Evolutionary conservation across 1,139 yeast species (phyloP).

Genomic region (Taiozyma sp.): DNA sequence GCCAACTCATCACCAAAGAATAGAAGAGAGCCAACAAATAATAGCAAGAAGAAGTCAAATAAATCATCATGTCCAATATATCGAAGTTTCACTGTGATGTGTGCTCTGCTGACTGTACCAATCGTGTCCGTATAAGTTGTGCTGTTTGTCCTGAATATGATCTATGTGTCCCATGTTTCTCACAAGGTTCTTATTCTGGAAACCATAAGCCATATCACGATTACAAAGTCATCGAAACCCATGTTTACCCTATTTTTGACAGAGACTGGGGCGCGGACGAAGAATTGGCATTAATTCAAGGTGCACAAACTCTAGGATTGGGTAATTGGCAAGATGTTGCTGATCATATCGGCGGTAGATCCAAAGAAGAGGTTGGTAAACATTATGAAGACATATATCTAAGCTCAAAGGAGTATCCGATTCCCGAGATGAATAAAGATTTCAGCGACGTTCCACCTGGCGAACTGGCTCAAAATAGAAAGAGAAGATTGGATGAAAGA

Average conservation of each 20-base stretch:
- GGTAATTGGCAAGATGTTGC: constrained; percentile 98
- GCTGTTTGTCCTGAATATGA: constrained; percentile 94
- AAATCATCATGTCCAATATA: constrained; percentile 28
- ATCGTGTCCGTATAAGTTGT: constrained; percentile 84
- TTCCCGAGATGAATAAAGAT: constrained; percentile 72
- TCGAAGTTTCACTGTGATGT: constrained; percentile 83
- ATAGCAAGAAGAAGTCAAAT: background rate
- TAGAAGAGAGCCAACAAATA: background rate
- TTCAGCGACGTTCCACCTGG: constrained; percentile 53
- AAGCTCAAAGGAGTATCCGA: constrained; percentile 68
- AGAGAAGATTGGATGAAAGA: constrained; percentile 63
- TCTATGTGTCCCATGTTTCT: constrained; percentile 93
- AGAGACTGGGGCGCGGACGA: constrained; percentile 99
- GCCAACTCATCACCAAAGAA: background rate
- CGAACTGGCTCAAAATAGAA: constrained; percentile 66
- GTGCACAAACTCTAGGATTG: constrained; percentile 84
- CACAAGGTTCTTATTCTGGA: constrained; percentile 75
- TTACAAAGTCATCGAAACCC: constrained; percentile 88
- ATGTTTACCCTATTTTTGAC: constrained; percentile 88
- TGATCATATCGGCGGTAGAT: constrained; percentile 89
- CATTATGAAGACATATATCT: constrained; percentile 77
- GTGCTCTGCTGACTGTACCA: constrained; percentile 91
- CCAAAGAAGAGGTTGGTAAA: constrained; percentile 84
- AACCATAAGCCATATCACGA: constrained; percentile 95
- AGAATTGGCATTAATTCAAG: constrained; percentile 82